phyloP scores from a whole-genome alignment of 1,139 yeast genomes.

The Meyerozyma elateridarum region DNA sequence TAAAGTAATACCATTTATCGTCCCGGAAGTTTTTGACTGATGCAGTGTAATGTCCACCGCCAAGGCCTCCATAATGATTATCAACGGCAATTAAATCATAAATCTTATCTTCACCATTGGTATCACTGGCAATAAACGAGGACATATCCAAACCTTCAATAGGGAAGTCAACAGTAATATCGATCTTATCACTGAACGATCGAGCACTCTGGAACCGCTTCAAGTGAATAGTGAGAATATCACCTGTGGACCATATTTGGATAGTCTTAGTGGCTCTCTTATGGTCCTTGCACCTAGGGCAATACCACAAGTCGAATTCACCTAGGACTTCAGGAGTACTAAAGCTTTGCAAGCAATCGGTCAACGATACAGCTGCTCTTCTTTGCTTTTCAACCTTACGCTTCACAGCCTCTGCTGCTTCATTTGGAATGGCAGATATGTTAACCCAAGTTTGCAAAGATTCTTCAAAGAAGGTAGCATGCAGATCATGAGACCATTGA shows the following conservation, averaged over 20 bases:
- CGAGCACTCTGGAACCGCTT: conserved; percentile 86
- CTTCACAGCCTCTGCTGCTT: conserved; percentile 46
- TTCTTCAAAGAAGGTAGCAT: conserved; percentile 46
- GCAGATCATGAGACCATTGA: conserved; percentile 57
- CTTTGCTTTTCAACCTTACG: conserved; percentile 33
- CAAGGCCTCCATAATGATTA: conserved; percentile 92
- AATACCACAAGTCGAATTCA: conserved; percentile 90
- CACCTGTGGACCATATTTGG: conserved; percentile 90
- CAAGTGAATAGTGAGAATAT: conserved; percentile 80
- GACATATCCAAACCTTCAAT: conserved; percentile 75
- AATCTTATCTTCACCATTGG: conserved; percentile 32
- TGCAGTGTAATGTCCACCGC: conserved; percentile 97
- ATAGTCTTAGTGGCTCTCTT: conserved; percentile 88
- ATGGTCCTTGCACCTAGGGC: conserved; percentile 85
- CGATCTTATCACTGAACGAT: conserved; percentile 86
- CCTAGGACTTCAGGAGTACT: conserved; percentile 83
- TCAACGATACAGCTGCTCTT: conserved; percentile 54
- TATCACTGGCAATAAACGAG: conserved; percentile 42
- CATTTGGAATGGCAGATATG: conserved; percentile 47
- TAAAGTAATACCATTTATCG: conserved; percentile 81
- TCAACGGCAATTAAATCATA: conserved; percentile 92
- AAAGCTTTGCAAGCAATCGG: conserved; percentile 72
- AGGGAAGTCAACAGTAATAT: conserved; percentile 81
- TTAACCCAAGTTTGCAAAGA: conserved; percentile 51
- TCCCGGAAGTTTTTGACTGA: conserved; percentile 78